These are phyloP conservation scores for Pachyrhizus erosus DNA, from an alignment of 306 rosid species.

Conservation along the genomic window DNA sequence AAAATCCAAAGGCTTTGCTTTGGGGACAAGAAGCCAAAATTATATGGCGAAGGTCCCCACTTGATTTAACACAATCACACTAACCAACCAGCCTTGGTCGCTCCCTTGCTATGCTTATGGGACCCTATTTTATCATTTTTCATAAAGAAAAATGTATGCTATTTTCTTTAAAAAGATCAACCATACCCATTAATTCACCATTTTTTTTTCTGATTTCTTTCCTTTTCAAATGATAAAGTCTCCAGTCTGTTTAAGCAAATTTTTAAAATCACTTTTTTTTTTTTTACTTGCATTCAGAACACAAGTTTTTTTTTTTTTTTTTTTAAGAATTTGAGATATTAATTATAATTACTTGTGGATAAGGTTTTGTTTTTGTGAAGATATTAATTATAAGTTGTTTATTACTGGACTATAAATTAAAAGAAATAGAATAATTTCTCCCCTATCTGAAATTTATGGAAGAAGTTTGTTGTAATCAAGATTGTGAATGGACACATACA, in stretches of 20 bases:
- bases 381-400: neutral
- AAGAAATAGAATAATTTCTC: neutral
- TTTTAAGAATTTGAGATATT: neutral
- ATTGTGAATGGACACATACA: neutral
- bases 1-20: constrained; percentile 68
- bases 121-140: constrained; percentile 32
- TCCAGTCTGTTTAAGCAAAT: neutral
- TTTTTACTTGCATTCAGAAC: neutral
- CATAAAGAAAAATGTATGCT: neutral
- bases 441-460: neutral
- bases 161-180: constrained; percentile 33
- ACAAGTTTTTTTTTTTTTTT: neutral
- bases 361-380: too few species aligned
- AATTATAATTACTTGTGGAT: neutral
- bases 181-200: neutral
- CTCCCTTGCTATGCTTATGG: constrained; percentile 37
- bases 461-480: neutral
- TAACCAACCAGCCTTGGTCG: constrained; percentile 47
- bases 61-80: constrained; percentile 59
- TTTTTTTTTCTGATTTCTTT: neutral
- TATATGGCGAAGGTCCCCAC: constrained; percentile 53
- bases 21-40: constrained; percentile 71
- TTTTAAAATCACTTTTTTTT: neutral
- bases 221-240: constrained; percentile 12
- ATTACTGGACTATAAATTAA: neutral